Evolutionary conservation across 345 rosid species (phyloP), one percentile per base, ranked within the genome.

Genomic region (Salix udensis): DNA sequence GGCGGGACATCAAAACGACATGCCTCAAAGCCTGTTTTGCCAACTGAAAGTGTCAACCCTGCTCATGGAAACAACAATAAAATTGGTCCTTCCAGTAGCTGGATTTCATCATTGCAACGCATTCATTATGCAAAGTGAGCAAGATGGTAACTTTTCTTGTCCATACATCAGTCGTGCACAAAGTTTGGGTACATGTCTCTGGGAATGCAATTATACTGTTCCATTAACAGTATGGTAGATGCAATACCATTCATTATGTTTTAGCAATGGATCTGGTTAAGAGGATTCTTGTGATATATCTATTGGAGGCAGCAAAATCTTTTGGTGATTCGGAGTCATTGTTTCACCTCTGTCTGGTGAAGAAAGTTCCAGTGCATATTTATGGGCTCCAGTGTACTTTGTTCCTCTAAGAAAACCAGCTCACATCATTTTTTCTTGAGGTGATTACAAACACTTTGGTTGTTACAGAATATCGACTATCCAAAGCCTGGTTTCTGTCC

Each of bases 51-150:
- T 77, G 83, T 89, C 42, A 88, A 84, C 77, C 74, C 89, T 73
- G 86, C 89, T 65, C 88, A 85, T 31, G 97, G 82, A 30, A 82
- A 72, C 73, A 81, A 85, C 68, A 87, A 81, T 42, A 88, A 84
- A 86, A 80, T 89, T 21, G 91, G 91, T 48, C 85, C 89, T 64
- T 88, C 92, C 19, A 81, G 86, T 66, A 88, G 94, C 77, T 91
- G 96, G 96, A 91, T 88, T 79, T 87, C 93, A 36, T 87, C 98
- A 65, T 86, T 89, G 83, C 94, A 87, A 75, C 90, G 89, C 67
- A 72, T 88, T 81, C 90, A 89, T 77, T 89, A 92, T 50, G 85
- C 91, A 34, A 91, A 87, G 77, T 88, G 89, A 90, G 86, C 77
- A n/a, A 34, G 65, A 70, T 68, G 88, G 88, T 86, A 85, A 80